A percentile compares a stretch with the other conserved stretches of the same genome.
These are phyloP conservation scores for Vairimorpha ceranae DNA, from an alignment of 371 early-diverging fungal genomes.

Conservation along the genomic window DNA sequence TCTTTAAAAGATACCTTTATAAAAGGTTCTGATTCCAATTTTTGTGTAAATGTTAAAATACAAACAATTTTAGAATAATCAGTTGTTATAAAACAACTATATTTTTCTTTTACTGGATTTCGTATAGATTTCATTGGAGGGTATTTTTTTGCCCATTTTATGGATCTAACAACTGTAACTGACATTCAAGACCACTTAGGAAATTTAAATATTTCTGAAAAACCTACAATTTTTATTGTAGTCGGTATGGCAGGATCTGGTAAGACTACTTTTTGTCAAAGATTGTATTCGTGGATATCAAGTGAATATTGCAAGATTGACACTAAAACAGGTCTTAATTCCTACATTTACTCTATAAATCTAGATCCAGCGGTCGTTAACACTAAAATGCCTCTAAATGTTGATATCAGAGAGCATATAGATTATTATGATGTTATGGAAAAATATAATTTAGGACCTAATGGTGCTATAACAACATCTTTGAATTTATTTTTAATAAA, in stretches of 20 bases:
- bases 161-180: too few species aligned
- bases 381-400: slow-evolving; percentile 83
- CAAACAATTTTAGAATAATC: slow-evolving; percentile 12
- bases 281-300: slow-evolving; percentile 60
- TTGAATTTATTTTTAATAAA: slow-evolving; percentile 88
- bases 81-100: not conserved
- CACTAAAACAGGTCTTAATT: slow-evolving; percentile 50
- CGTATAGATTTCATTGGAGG: not conserved
- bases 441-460: slow-evolving; percentile 92
- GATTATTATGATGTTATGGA: slow-evolving; percentile 96
- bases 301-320: slow-evolving; percentile 42
- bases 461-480: slow-evolving; percentile 90
- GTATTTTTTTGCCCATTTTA: not conserved
- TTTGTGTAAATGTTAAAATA: slow-evolving; percentile 11
- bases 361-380: slow-evolving; percentile 90
- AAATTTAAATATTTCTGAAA: too few species aligned
- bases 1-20: slow-evolving; percentile 5
- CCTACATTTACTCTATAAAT: slow-evolving; percentile 67
- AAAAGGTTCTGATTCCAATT: slow-evolving; percentile 8
- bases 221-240: slow-evolving; percentile 55
- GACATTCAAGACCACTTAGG: too few species aligned
- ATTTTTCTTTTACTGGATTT: not conserved
- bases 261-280: slow-evolving; percentile 91
- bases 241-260: slow-evolving; percentile 94
- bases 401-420: slow-evolving; percentile 92